Percentiles rank a stretch among this genome's conserved stretches.
These are phyloP conservation scores for Hemileccinum impolitum DNA, from an alignment of 768 basidiomycete species.

Conservation along the genomic window DNA sequence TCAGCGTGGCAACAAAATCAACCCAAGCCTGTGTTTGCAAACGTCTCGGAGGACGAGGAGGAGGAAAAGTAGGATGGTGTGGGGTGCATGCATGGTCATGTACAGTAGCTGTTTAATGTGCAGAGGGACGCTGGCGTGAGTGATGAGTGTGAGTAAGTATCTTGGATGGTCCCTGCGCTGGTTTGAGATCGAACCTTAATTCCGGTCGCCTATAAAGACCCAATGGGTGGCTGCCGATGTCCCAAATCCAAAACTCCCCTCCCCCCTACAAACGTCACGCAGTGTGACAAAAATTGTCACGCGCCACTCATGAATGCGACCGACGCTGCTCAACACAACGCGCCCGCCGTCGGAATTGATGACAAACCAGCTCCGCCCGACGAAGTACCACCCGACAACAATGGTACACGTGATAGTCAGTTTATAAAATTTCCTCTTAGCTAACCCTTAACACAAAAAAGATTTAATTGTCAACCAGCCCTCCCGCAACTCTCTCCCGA, in stretches of 20 bases:
- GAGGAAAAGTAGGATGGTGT: constrained; percentile 50
- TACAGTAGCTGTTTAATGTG: constrained; percentile 8
- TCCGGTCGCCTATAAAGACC: constrained; percentile 79
- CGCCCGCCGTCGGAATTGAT: constrained; percentile 29
- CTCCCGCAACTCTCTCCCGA: constrained; percentile 47
- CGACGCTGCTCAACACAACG: constrained; percentile 27
- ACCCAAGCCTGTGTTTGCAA: constrained; percentile 80
- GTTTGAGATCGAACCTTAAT: constrained; percentile 79
- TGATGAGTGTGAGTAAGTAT: constrained; percentile 35
- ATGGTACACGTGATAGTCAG: constrained; percentile 40
- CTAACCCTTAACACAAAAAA: constrained; percentile 37
- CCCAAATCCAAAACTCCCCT: constrained; percentile 63
- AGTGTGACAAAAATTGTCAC: constrained; percentile 65
- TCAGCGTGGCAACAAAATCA: constrained; percentile 87
- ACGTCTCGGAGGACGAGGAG: constrained; percentile 53
- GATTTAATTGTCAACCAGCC: constrained; percentile 20
- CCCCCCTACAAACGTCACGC: constrained; percentile 49
- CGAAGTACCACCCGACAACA: constrained; percentile 24
- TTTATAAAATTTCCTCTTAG: constrained; percentile 31
- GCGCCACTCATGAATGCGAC: constrained; percentile 64
- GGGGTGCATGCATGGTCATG: constrained; percentile 3
- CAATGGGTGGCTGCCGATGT: constrained; percentile 64
- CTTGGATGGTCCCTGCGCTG: constrained; percentile 67
- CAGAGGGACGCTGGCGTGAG: constrained; percentile 14
- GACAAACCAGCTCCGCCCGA: constrained; percentile 26